A percentile compares a stretch with the other conserved stretches of the same genome.
These are phyloP conservation scores for Millerozyma acaciae DNA, from an alignment of 805 yeast genomes.

Conservation along the genomic window DNA sequence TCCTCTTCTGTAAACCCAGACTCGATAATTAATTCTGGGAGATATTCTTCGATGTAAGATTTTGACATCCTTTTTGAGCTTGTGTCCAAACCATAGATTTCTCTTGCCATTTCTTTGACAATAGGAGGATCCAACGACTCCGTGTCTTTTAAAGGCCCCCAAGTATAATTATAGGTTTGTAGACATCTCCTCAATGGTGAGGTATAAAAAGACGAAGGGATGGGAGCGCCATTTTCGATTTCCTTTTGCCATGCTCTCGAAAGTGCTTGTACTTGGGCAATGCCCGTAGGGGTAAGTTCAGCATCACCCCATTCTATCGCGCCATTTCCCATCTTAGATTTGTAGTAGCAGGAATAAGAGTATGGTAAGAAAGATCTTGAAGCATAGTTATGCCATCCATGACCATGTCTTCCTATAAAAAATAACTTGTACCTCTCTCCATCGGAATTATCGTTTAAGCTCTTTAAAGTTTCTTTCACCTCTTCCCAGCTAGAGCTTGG, in stretches of 20 bases:
- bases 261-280: conserved; percentile 13
- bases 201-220: conserved; percentile 23
- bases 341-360: conserved; percentile 28
- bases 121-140: conserved; percentile 9
- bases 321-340: conserved; percentile 16
- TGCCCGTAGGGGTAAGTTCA: conserved; percentile 21
- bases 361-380: conserved; percentile 9
- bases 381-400: conserved; percentile 31
- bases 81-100: conserved; percentile 31
- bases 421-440: conserved; percentile 18
- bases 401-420: conserved; percentile 31
- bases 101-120: conserved; percentile 27
- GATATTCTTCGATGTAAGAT: conserved; percentile 16
- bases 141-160: conserved; percentile 19
- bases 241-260: conserved; percentile 14
- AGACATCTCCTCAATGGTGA: conserved; percentile 31
- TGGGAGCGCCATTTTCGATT: conserved; percentile 16
- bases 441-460: conserved; percentile 9
- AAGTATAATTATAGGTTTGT: conserved; percentile 25
- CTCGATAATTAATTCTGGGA: conserved; percentile 23
- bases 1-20: conserved; percentile 21
- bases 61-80: conserved; percentile 24
- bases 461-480: conserved; percentile 12
- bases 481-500: conserved; percentile 18
- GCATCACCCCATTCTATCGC: conserved; percentile 30